Evolutionary conservation across 2,329 filamentous ascomycete genomes (phyloP), one percentile per base, ranked within the genome.

Genomic region (Trichoderma hamatum): DNA sequence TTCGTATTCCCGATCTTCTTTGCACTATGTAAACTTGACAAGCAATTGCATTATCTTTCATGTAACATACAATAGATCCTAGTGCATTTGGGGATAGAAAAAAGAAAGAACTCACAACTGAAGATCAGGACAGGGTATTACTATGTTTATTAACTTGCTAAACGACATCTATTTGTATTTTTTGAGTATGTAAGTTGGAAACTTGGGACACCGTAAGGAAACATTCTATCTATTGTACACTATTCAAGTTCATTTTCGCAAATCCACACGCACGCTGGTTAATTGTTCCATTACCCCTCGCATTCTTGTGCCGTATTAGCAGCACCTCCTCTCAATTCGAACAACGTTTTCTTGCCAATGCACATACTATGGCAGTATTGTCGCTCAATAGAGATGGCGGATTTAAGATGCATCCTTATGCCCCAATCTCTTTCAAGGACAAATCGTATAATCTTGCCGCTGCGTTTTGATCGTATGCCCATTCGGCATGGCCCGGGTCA

Each of bases 401-500:
- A 5, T 24, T 11, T 24, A 11, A 26, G 51, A 19, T 19, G 24
- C 51, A 5, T 54, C 1, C 19, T 56, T 19, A 56, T 56, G 9
- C 19, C 3, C 28, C 19, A 16, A 66, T 19, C 13, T 66, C 52
- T 9, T 66, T 49, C n/a, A 64, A 24, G 3, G 70, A 71, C 5
- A 63, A 10, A n/a, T 70, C 68, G 14, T 70, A 71, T 6, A 71
- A 30, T 5, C 43, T 70, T 19, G 63, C 59, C 11, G 61, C 68
- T 19, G 59, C 65, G 5, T 61, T 36, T 24, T 63, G 39, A 28
- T 71, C 49, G n/a, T 71, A 70, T 2, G 62, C 46, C 67, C 68
- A 70, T 34, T 69, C 70, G 13, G 58, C 68, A 54, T 71, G 59
- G 11, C 68, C 68, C 21, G 62, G 68, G 19, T 71, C 62, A 32